Percentiles rank a stretch among this genome's conserved stretches.
phyloP scores from a whole-genome alignment of 352 stramenopile species.

The Globisporangium solare region DNA sequence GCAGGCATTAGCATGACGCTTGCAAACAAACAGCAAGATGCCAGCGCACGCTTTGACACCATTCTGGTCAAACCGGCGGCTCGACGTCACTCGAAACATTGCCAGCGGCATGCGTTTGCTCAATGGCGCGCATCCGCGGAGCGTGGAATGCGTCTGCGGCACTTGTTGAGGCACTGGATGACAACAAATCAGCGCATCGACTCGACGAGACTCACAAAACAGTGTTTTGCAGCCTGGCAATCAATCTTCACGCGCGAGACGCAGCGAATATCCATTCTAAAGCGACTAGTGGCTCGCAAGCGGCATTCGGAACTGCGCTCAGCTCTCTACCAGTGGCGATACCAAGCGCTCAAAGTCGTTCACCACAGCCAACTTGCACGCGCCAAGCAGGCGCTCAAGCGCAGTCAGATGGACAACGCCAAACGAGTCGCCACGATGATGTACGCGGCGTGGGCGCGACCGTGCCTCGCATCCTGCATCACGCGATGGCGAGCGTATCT shows the following conservation, averaged over 20 bases:
- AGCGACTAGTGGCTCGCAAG: neutral
- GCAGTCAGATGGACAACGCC: slow-evolving; percentile 13
- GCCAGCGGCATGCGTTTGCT: neutral
- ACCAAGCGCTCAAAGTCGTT: neutral
- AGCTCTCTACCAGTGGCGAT: slow-evolving; percentile 12
- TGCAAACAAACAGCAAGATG: neutral
- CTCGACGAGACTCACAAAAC: no score
- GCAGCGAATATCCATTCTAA: neutral
- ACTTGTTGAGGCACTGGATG: no score
- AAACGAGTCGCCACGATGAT: slow-evolving; percentile 20
- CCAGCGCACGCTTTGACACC: neutral
- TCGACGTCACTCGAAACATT: neutral
- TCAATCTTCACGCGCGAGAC: no score
- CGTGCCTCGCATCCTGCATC: slow-evolving; percentile 24
- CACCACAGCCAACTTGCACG: neutral
- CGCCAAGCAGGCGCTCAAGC: slow-evolving; percentile 3
- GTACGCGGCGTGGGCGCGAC: slow-evolving; percentile 23
- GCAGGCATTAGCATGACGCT: no score
- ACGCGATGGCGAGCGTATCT: slow-evolving; percentile 18
- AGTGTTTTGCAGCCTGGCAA: no score
- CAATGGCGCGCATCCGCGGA: no score
- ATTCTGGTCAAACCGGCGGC: neutral
- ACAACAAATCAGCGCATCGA: no score
- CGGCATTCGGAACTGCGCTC: neutral
- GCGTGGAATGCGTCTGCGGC: no score